Evolutionary conservation across 208 protist genomes (phyloP).

Genomic region (Perkinsela sp.): DNA sequence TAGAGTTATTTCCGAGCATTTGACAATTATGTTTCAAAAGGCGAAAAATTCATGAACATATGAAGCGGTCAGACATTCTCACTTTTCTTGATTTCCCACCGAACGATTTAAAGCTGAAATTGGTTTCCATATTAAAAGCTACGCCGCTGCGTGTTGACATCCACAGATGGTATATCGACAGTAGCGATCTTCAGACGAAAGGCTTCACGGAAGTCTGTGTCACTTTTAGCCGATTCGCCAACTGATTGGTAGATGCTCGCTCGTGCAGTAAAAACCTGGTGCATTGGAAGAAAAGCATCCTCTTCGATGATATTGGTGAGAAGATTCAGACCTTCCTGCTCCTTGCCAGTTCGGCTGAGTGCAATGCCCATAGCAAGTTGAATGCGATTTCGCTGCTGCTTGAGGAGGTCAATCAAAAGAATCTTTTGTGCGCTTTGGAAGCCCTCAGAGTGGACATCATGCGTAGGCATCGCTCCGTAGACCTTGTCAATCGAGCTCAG

Average conservation of each 20-base stretch:
- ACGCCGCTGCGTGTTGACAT: not conserved
- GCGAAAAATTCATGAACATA: too few species aligned
- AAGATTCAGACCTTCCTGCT: not conserved
- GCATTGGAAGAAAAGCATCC: not conserved
- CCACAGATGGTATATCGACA: not conserved
- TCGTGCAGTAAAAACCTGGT: not conserved
- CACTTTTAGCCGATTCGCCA: not conserved
- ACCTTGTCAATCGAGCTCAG: not conserved
- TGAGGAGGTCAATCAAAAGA: not conserved
- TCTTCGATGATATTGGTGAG: not conserved
- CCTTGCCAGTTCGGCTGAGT: not conserved
- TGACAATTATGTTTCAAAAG: too few species aligned
- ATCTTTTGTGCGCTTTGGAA: not conserved
- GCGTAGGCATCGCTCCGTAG: not conserved
- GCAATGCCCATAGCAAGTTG: not conserved
- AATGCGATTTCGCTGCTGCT: not conserved
- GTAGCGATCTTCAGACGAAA: not conserved
- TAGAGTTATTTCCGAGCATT: too few species aligned
- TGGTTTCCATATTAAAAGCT: not conserved
- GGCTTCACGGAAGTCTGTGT: not conserved
- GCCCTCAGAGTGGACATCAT: not conserved
- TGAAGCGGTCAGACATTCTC: too few species aligned
- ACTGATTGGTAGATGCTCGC: not conserved
- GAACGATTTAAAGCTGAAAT: too few species aligned
- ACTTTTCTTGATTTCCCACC: too few species aligned